Evolutionary conservation across 2,329 filamentous ascomycete genomes (phyloP).

Genomic region (Calonectria fujianensis): DNA sequence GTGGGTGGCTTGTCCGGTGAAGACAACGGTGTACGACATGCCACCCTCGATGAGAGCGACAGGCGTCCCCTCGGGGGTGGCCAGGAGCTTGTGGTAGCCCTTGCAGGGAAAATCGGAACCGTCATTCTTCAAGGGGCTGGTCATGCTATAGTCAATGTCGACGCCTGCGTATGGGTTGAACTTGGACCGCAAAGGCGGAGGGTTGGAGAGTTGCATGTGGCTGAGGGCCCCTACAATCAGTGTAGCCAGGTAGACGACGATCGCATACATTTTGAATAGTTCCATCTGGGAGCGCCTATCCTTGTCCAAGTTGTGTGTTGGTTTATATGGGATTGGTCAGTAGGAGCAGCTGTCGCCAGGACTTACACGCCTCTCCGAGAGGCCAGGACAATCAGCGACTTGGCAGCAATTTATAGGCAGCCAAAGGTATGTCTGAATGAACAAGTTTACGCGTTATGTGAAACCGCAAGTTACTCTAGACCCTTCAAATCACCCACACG

Average conservation of each 20-base stretch:
- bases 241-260: constrained; percentile 5
- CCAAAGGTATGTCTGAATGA: constrained; percentile 14
- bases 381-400: background rate
- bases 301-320: background rate
- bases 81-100: constrained; percentile 66
- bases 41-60: constrained; percentile 73
- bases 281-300: background rate
- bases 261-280: background rate
- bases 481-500: constrained; percentile 21
- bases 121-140: constrained; percentile 75
- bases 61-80: constrained; percentile 60
- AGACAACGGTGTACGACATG: constrained; percentile 69
- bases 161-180: constrained; percentile 66
- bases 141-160: constrained; percentile 81
- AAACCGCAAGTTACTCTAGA: constrained; percentile 6
- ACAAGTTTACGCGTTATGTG: constrained; percentile 9
- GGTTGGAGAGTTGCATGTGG: constrained; percentile 72
- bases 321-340: background rate
- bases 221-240: background rate
- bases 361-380: background rate
- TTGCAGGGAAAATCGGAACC: constrained; percentile 85
- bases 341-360: background rate
- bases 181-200: constrained; percentile 70
- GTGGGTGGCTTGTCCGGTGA: constrained; percentile 73
- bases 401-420: constrained; percentile 23